Conservation (phyloP, 2,329 filamentous ascomycete genomes). For the Diaporthe destruens region DNA sequence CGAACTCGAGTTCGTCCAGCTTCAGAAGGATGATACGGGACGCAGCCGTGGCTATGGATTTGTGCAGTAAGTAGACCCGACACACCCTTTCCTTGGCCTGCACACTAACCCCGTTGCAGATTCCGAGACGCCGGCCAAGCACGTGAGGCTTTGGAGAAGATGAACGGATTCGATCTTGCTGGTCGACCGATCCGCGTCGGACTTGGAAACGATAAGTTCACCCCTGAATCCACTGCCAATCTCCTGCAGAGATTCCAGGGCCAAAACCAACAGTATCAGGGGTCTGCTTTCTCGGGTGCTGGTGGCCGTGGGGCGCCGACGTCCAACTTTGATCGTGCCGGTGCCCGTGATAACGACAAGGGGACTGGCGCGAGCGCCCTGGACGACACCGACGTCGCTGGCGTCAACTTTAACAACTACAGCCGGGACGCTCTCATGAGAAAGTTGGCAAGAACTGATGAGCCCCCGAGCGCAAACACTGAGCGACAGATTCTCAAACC, state of each 20-base stretch:
- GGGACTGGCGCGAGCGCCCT: slow-evolving; percentile 91
- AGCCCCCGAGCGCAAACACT: slow-evolving; percentile 75
- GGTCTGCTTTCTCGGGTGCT: slow-evolving; percentile 90
- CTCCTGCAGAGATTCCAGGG: slow-evolving; percentile 92
- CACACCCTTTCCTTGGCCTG: neutral
- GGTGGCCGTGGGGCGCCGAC: slow-evolving; percentile 88
- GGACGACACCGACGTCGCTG: slow-evolving; percentile 96
- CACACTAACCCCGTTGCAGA: slow-evolving; percentile 64
- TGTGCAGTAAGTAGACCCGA: slow-evolving; percentile 82
- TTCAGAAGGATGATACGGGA: slow-evolving; percentile 94
- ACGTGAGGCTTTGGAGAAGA: slow-evolving; percentile 95
- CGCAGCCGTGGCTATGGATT: slow-evolving; percentile 97
- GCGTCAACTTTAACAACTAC: slow-evolving; percentile 99
- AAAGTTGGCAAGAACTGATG: slow-evolving; percentile 96
- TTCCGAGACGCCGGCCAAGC: slow-evolving; percentile 92
- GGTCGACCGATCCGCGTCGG: slow-evolving; percentile 97
- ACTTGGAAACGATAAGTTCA: slow-evolving; percentile 99
- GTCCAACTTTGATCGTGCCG: slow-evolving; percentile 91
- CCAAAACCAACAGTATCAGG: slow-evolving; percentile 83
- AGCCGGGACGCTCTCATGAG: slow-evolving; percentile 98
- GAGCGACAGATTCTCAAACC: slow-evolving; percentile 81
- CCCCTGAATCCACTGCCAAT: slow-evolving; percentile 93
- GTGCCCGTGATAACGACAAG: slow-evolving; percentile 90
- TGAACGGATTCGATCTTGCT: slow-evolving; percentile 99
- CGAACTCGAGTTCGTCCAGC: slow-evolving; percentile 95